A percentile compares a stretch with the other conserved stretches of the same genome.
Evolutionary conservation across 129 eudicot genomes (phyloP).

Genomic region (Artemisia annua): DNA sequence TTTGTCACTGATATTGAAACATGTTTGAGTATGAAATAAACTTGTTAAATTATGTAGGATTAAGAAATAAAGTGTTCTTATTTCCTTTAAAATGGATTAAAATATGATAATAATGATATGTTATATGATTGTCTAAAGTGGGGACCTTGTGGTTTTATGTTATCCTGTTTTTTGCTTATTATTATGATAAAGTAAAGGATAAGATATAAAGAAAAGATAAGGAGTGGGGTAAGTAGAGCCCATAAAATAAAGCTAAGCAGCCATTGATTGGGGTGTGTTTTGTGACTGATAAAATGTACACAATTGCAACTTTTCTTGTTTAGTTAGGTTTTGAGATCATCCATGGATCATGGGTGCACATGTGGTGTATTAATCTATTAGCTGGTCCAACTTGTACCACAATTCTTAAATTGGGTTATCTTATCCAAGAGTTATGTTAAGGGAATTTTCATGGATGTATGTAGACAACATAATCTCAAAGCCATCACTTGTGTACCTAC

Average conservation of each 20-base stretch:
- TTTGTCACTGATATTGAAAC: conserved; percentile 8
- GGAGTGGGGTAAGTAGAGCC: conserved; percentile 20
- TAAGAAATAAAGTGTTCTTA: neutral
- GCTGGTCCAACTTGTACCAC: conserved; percentile 21
- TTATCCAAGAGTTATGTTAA: neutral
- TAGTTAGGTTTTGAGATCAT: conserved; percentile 30
- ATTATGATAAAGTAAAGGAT: conserved; percentile 24
- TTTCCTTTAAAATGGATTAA: neutral
- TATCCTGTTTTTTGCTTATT: conserved; percentile 17
- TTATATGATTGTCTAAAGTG: neutral
- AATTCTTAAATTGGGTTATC: neutral
- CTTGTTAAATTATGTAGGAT: neutral
- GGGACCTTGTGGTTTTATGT: conserved; percentile 21
- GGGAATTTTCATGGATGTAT: conserved; percentile 1
- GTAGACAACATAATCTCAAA: neutral
- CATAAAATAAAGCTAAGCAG: conserved; percentile 4
- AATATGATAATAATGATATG: neutral
- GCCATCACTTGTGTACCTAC: conserved; percentile 1
- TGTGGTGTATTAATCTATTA: conserved; percentile 17
- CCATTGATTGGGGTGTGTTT: conserved; percentile 20
- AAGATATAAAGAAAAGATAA: conserved; percentile 31
- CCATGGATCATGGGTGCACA: conserved; percentile 28
- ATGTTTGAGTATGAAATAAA: neutral
- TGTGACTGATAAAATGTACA: conserved; percentile 22
- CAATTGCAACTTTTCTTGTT: conserved; percentile 19